A percentile compares a stretch with the other conserved stretches of the same genome.
These are phyloP conservation scores for Erodium maritimum DNA, from an alignment of 345 rosid genomes.

Conservation along the genomic window DNA sequence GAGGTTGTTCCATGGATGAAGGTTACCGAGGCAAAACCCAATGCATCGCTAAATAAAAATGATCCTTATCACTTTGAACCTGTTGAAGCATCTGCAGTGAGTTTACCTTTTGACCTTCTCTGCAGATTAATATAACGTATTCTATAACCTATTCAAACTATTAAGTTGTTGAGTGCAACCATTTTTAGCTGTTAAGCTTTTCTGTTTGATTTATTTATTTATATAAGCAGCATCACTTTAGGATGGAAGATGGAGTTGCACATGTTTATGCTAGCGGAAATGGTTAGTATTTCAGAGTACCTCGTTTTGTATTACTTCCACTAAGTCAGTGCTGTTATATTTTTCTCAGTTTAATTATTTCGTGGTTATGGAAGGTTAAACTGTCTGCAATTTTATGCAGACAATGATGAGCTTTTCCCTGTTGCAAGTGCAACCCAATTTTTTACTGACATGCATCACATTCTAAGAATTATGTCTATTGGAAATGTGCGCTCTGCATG, in stretches of 20 bases:
- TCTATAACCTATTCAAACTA: neutral
- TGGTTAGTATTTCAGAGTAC: constrained; percentile 27
- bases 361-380: neutral
- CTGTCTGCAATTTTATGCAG: constrained; percentile 25
- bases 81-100: constrained; percentile 72
- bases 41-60: constrained; percentile 85
- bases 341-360: neutral
- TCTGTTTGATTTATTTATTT: neutral
- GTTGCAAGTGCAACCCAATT: constrained; percentile 84
- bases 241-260: constrained; percentile 90
- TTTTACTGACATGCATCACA: constrained; percentile 79
- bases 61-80: constrained; percentile 68
- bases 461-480: constrained; percentile 73
- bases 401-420: constrained; percentile 68
- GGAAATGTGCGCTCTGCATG: constrained; percentile 95
- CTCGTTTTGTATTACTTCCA: neutral
- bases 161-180: neutral
- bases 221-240: constrained; percentile 64
- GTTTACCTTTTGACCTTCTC: constrained; percentile 10
- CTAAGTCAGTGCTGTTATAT: neutral
- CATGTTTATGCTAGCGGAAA: constrained; percentile 81
- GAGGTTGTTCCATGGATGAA: constrained; percentile 92
- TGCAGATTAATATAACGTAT: neutral
- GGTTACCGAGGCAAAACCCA: constrained; percentile 85
- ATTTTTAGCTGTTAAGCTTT: neutral